Conservation (phyloP, 2,329 filamentous ascomycete genomes). For the Aureobasidium namibiae region DNA sequence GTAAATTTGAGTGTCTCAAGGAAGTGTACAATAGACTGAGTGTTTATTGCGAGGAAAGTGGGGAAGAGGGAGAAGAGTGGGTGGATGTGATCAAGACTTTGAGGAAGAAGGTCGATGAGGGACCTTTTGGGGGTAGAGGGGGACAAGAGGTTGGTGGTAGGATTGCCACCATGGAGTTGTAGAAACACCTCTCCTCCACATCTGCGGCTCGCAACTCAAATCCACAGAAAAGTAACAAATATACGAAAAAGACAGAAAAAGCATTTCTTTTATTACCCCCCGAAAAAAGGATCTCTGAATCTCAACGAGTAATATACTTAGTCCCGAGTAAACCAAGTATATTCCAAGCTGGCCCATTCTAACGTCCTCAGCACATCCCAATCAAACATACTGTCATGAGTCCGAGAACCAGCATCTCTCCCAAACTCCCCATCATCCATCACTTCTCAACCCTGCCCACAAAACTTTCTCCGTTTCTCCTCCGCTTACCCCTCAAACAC, state of each 20-base stretch:
- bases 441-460: not conserved
- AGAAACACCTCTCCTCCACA: no score
- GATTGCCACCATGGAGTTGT: constrained; percentile 38
- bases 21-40: constrained; percentile 40
- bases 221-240: no score
- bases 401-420: no score
- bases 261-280: no score
- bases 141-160: constrained; percentile 36
- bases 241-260: no score
- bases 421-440: not conserved
- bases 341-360: no score
- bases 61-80: constrained; percentile 21
- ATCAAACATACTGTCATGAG: no score
- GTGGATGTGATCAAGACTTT: constrained; percentile 36
- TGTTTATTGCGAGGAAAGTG: constrained; percentile 22
- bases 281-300: no score
- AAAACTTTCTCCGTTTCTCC: not conserved
- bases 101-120: constrained; percentile 33
- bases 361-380: no score
- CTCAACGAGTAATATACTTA: no score
- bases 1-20: constrained; percentile 49
- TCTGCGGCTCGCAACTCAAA: no score
- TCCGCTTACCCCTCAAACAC: not conserved
- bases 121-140: constrained; percentile 31
- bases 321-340: no score